A percentile compares a stretch with the other conserved stretches of the same genome.
These are phyloP conservation scores for Nigrograna mackinnonii DNA, from an alignment of 2,329 filamentous ascomycete genomes.

Conservation along the genomic window DNA sequence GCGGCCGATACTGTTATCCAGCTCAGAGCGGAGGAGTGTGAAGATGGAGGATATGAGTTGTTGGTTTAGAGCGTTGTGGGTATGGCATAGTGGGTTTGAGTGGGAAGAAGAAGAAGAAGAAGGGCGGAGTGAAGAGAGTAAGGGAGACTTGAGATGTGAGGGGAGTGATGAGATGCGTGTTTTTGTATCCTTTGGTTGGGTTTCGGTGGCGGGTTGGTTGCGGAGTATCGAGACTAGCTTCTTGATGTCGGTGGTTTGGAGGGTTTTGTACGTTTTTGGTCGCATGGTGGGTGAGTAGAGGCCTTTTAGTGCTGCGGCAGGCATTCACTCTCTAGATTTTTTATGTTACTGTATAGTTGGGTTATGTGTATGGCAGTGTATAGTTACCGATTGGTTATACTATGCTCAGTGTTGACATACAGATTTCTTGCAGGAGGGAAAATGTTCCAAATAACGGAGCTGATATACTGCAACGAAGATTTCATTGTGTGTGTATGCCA, in stretches of 20 bases:
- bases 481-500: no score
- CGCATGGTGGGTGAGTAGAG: constrained; percentile 1
- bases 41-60: constrained; percentile 25
- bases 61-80: constrained; percentile 24
- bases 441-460: no score
- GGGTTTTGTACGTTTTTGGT: constrained; percentile 3
- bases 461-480: no score
- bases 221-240: constrained; percentile 22
- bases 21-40: constrained; percentile 23
- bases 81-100: constrained; percentile 19
- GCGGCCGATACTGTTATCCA: constrained; percentile 23
- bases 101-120: constrained; percentile 16
- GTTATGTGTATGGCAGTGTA: no score
- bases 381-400: no score
- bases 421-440: no score
- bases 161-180: neutral
- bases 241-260: constrained; percentile 27
- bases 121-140: neutral
- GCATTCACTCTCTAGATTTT: constrained; percentile 3
- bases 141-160: neutral
- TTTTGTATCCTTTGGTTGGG: constrained; percentile 1
- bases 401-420: no score
- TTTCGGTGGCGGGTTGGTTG: constrained; percentile 5
- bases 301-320: constrained; percentile 2
- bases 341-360: neutral